These are phyloP conservation scores for Aegilops speltoides DNA, from an alignment of 176 grass and related monocot species.

Conservation along the genomic window DNA sequence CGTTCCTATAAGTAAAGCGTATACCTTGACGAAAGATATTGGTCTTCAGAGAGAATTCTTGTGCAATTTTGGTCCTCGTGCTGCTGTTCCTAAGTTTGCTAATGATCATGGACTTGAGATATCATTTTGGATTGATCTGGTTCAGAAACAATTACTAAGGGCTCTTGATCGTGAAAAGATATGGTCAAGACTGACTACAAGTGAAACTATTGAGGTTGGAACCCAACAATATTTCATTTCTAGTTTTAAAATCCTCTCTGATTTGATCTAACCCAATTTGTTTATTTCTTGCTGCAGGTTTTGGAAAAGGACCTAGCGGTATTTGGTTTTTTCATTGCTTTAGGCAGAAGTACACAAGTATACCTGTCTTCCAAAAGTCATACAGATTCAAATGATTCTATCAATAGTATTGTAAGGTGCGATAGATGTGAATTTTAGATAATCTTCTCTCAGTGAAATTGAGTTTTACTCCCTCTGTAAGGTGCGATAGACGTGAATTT, in stretches of 20 bases:
- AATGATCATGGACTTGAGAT: constrained; percentile 64
- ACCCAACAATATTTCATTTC: constrained; percentile 12
- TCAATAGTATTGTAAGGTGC: constrained; percentile 87
- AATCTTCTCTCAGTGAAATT: constrained; percentile 24
- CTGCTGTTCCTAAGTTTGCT: constrained; percentile 61
- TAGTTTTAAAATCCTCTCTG: constrained; percentile 5
- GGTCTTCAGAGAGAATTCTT: constrained; percentile 89
- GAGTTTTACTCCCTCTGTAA: neutral
- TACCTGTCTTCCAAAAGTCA: constrained; percentile 80
- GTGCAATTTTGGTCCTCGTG: constrained; percentile 84
- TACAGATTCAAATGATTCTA: constrained; percentile 65
- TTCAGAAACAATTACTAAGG: constrained; percentile 75
- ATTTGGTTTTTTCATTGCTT: constrained; percentile 99
- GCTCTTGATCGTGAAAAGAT: constrained; percentile 97
- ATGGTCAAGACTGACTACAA: constrained; percentile 98
- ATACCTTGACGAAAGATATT: constrained; percentile 82
- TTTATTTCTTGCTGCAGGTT: constrained; percentile 62
- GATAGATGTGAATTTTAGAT: constrained; percentile 7
- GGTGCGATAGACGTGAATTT: no score
- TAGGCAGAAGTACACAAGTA: constrained; percentile 86
- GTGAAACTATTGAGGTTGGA: constrained; percentile 98
- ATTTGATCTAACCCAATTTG: constrained; percentile 13
- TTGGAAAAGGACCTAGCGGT: constrained; percentile 97
- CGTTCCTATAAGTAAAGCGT: constrained; percentile 78
- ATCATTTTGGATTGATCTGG: constrained; percentile 90